These are phyloP conservation scores for Haberlea rhodopensis DNA, from an alignment of 257 asterid genomes.

Conservation along the genomic window DNA sequence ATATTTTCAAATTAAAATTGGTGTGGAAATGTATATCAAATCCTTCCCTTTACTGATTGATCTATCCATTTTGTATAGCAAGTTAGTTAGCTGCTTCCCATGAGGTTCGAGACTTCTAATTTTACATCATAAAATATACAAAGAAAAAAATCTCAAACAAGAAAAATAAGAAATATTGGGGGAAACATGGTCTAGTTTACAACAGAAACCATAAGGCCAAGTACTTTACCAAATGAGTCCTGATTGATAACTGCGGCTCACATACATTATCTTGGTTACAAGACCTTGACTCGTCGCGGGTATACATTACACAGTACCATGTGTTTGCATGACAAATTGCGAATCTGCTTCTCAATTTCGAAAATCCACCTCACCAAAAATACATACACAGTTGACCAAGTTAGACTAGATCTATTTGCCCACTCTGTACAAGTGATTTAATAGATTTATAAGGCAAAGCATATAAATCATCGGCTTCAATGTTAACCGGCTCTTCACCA, in stretches of 20 bases:
- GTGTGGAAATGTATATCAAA: too few relatives aligned
- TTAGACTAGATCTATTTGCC: conserved; percentile 82
- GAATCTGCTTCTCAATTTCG: too few relatives aligned
- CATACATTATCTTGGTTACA: not conserved
- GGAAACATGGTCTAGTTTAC: not conserved
- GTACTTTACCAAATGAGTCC: not conserved
- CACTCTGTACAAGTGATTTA: conserved; percentile 79
- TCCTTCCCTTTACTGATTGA: too few relatives aligned
- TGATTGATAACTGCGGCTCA: not conserved
- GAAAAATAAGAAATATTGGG: not conserved
- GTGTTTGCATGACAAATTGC: not conserved
- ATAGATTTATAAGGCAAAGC: conserved; percentile 79
- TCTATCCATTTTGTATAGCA: too few relatives aligned
- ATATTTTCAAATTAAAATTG: too few relatives aligned
- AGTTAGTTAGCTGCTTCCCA: too few relatives aligned
- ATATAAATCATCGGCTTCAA: conserved; percentile 79
- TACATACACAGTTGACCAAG: not conserved
- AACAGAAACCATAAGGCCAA: not conserved
- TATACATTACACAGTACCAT: not conserved
- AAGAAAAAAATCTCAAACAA: not conserved
- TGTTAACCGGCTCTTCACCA: conserved; percentile 68
- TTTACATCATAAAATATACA: not conserved
- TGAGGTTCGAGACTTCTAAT: not conserved
- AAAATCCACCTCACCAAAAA: not conserved
- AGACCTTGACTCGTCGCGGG: not conserved